These are phyloP conservation scores for Vitis hybrid DNA, from an alignment of 177 flowering plant genomes.

Conservation along the genomic window DNA sequence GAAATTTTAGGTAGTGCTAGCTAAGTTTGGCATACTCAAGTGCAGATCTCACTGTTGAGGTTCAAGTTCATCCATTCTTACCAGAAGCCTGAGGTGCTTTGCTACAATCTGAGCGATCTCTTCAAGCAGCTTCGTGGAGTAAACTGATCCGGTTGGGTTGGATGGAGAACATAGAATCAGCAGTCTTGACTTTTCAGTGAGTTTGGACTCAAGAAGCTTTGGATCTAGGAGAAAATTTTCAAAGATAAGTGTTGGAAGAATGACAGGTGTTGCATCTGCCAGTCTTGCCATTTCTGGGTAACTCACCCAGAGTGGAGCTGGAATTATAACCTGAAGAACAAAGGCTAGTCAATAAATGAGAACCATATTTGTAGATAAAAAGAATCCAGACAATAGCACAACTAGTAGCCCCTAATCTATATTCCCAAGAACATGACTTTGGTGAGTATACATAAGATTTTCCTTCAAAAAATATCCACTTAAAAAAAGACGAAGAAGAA, in stretches of 20 bases:
- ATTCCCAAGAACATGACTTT: not conserved
- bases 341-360: not conserved
- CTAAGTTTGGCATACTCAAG: not conserved
- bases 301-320: slow-evolving; percentile 94
- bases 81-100: slow-evolving; percentile 89
- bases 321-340: slow-evolving; percentile 74
- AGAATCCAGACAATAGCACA: not conserved
- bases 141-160: slow-evolving; percentile 95
- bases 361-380: not conserved
- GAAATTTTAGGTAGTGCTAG: not conserved
- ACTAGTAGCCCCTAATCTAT: not conserved
- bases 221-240: slow-evolving; percentile 81
- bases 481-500: not conserved
- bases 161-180: slow-evolving; percentile 92
- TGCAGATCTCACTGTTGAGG: not conserved
- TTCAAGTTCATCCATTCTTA: slow-evolving; percentile 23
- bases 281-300: slow-evolving; percentile 96
- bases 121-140: slow-evolving; percentile 74
- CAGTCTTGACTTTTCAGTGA: slow-evolving; percentile 85
- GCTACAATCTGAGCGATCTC: slow-evolving; percentile 82
- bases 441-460: not conserved
- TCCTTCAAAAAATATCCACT: not conserved
- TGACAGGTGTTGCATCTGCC: slow-evolving; percentile 94
- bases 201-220: slow-evolving; percentile 66
- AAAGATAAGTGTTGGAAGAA: slow-evolving; percentile 68